Percentiles rank a stretch among this genome's conserved stretches.
These are phyloP conservation scores for Apiospora sp. DNA, from an alignment of 2,329 filamentous ascomycete species.

Conservation along the genomic window DNA sequence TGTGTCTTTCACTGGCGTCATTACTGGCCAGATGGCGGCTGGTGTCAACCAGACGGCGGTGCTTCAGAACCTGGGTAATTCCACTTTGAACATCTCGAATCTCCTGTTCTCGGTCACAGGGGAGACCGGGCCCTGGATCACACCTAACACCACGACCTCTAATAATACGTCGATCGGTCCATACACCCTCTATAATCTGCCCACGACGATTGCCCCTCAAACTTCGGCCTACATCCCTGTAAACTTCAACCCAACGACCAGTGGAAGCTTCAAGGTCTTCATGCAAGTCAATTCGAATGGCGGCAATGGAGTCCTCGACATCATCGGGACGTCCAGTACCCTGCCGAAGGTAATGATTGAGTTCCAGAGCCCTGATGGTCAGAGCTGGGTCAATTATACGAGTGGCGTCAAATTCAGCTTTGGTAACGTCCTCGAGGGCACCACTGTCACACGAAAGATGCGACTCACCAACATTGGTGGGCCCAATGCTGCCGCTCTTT, in stretches of 20 bases:
- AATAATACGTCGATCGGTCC: constrained; percentile 50
- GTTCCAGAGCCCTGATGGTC: constrained; percentile 61
- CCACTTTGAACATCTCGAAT: constrained; percentile 50
- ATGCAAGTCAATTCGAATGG: constrained; percentile 56
- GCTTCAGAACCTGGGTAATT: constrained; percentile 59
- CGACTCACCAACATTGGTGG: constrained; percentile 62
- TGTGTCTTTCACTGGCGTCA: constrained; percentile 57
- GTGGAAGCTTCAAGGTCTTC: constrained; percentile 59
- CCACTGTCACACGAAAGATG: constrained; percentile 55
- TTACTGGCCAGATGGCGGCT: constrained; percentile 50
- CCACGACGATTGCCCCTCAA: constrained; percentile 51
- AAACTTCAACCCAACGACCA: constrained; percentile 53
- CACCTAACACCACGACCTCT: constrained; percentile 44
- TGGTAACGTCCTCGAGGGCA: constrained; percentile 62
- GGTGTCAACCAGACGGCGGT: constrained; percentile 53
- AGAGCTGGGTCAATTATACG: constrained; percentile 57
- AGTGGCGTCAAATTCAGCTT: constrained; percentile 57
- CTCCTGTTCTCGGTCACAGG: constrained; percentile 54
- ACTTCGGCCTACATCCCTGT: constrained; percentile 50
- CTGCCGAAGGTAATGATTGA: constrained; percentile 59
- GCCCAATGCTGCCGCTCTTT: constrained; percentile 57
- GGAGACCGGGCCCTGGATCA: constrained; percentile 54
- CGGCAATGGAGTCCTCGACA: constrained; percentile 55
- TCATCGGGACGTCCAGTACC: constrained; percentile 58
- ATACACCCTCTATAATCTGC: constrained; percentile 58